A percentile compares a stretch with the other conserved stretches of the same genome.
phyloP scores from a whole-genome alignment of 2,329 filamentous ascomycete genomes.

The Samsoniella hepiali region DNA sequence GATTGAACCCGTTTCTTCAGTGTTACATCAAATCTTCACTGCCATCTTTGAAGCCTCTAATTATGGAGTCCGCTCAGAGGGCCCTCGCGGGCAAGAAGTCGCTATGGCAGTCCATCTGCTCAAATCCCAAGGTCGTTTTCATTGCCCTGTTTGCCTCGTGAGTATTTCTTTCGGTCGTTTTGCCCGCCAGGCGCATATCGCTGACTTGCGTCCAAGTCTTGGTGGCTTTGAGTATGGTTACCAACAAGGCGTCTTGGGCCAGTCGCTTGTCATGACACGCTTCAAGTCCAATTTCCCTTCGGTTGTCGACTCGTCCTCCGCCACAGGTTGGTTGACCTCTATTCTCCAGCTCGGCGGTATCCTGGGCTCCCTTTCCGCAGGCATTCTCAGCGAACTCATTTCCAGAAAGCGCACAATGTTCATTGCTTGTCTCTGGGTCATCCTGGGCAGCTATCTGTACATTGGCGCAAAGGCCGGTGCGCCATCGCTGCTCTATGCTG shows the following conservation, averaged over 20 bases:
- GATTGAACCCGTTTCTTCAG: neutral
- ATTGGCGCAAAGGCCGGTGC: slow-evolving; percentile 39
- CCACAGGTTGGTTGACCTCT: slow-evolving; percentile 50
- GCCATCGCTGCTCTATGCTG: slow-evolving; percentile 43
- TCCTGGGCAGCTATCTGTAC: slow-evolving; percentile 44
- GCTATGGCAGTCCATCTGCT: slow-evolving; percentile 30
- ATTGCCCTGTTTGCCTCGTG: slow-evolving; percentile 42
- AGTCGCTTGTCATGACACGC: slow-evolving; percentile 50
- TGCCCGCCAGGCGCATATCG: neutral
- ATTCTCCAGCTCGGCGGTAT: slow-evolving; percentile 49
- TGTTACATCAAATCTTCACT: neutral
- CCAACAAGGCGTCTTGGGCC: slow-evolving; percentile 53
- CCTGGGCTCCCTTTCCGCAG: slow-evolving; percentile 45
- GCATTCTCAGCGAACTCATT: slow-evolving; percentile 47
- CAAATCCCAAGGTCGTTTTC: slow-evolving; percentile 37
- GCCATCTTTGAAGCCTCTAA: neutral
- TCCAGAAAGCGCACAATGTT: slow-evolving; percentile 53
- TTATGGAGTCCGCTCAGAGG: slow-evolving; percentile 22
- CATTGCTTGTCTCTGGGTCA: slow-evolving; percentile 44
- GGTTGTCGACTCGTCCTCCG: slow-evolving; percentile 43
- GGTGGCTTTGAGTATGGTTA: slow-evolving; percentile 53
- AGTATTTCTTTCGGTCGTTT: slow-evolving; percentile 15
- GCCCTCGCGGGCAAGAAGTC: slow-evolving; percentile 20
- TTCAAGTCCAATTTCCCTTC: slow-evolving; percentile 49
- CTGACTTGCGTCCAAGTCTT: slow-evolving; percentile 32